phyloP scores from a whole-genome alignment of 1,139 yeast species.

The Blastobotrys serpentis region DNA sequence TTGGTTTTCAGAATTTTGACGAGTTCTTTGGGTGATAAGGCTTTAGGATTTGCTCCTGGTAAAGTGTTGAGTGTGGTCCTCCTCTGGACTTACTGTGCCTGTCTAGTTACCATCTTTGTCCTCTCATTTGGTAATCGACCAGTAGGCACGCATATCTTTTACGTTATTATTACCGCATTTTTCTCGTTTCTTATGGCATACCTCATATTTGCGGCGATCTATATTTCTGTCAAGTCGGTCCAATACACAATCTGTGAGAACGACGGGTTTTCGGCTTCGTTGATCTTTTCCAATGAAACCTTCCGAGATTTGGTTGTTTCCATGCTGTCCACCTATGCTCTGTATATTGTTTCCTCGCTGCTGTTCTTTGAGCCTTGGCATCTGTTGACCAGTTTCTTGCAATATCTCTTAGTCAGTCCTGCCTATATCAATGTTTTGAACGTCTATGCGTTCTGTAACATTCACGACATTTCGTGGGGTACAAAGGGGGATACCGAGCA shows the following conservation, averaged over 20 bases:
- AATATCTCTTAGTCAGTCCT: conserved; percentile 86
- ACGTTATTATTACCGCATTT: conserved; percentile 65
- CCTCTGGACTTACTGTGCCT: conserved; percentile 79
- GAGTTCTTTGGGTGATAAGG: conserved; percentile 65
- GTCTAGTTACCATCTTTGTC: conserved; percentile 78
- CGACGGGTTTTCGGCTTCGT: conserved; percentile 45
- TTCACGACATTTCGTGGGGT: conserved; percentile 98
- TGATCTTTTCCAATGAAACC: conserved; percentile 57
- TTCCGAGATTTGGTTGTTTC: conserved; percentile 81
- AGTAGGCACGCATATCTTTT: conserved; percentile 78
- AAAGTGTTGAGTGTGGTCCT: conserved; percentile 66
- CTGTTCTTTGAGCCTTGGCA: conserved; percentile 95
- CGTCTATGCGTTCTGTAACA: conserved; percentile 91
- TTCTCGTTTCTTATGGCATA: conserved; percentile 73
- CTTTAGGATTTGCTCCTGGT: conserved; percentile 52
- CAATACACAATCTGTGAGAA: conserved; percentile 43
- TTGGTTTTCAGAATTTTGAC: conserved; percentile 90
- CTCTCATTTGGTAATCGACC: conserved; percentile 96
- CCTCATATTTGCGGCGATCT: conserved; percentile 83
- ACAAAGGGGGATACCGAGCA: conserved; percentile 88
- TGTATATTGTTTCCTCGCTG: conserved; percentile 73
- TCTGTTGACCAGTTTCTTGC: conserved; percentile 75
- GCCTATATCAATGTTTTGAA: conserved; percentile 87
- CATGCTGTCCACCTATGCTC: conserved; percentile 80
- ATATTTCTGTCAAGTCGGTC: conserved; percentile 73